A percentile compares a stretch with the other conserved stretches of the same genome.
Conservation (phyloP, 2,329 filamentous ascomycete genomes). For the Fusarium sp. region DNA sequence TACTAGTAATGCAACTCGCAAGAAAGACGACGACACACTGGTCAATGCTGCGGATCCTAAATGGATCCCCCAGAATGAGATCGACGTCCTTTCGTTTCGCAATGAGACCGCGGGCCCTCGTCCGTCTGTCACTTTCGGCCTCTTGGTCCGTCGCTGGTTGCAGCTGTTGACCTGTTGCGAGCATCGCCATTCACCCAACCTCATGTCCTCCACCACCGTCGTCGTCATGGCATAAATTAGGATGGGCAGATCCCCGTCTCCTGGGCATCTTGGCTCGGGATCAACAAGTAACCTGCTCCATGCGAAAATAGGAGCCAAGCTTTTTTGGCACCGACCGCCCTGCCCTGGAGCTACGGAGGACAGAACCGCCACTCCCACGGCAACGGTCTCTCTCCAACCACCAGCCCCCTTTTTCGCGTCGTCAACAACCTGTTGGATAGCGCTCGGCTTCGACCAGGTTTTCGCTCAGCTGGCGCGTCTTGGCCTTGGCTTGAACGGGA, state of each 20-base stretch:
- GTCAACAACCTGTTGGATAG: conserved; percentile 7
- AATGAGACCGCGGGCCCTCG: neutral
- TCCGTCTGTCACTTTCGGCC: conserved; percentile 17
- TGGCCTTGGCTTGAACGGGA: conserved; percentile 9
- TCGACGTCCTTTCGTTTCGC: conserved; percentile 26
- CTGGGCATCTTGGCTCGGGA: conserved; percentile 6
- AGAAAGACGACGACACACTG: conserved; percentile 1
- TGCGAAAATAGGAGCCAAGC: neutral
- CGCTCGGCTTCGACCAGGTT: conserved; percentile 2
- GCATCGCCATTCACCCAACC: conserved; percentile 21
- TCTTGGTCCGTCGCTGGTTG: conserved; percentile 28
- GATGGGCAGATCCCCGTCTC: conserved; percentile 32
- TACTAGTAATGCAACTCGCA: neutral
- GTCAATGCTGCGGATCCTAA: conserved; percentile 5
- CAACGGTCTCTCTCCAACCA: conserved; percentile 15
- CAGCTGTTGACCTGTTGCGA: conserved; percentile 2
- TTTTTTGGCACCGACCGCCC: conserved; percentile 2
- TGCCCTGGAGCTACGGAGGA: neutral
- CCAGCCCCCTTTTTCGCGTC: conserved; percentile 19
- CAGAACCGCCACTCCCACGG: conserved; percentile 24
- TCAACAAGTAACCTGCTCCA: conserved; percentile 8
- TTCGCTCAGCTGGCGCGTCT: conserved; percentile 7
- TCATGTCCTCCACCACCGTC: conserved; percentile 13
- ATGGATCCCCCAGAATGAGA: conserved; percentile 28
- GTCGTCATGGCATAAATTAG: conserved; percentile 38